Base-by-base conservation (phyloP, 2,329 filamentous ascomycete genomes). In the Periconia sp. region DNA sequence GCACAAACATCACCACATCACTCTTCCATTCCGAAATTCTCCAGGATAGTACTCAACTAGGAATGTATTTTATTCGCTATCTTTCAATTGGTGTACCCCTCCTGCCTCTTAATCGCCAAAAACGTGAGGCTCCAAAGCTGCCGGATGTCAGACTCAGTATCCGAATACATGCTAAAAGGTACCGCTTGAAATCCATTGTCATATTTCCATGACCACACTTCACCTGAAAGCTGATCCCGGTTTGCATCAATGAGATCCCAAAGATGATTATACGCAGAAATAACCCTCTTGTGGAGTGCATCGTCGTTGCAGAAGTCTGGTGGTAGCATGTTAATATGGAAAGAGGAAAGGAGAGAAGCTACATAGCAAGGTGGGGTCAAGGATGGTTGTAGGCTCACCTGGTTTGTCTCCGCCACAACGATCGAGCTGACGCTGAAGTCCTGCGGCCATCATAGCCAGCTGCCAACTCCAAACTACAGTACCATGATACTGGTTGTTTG, bases 391-490 rank as follows among this genome's bases (percentile, higher is more conserved):
- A 35, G 20, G 17, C 49, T 51, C 45, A 42, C 18, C 18, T 27
- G 41, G 40, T 53, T 49, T 48, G 41, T 52, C 60, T 17, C 62
- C 60, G 6, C 45, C 45, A 64, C 84, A 88, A 1, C 84, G 76
- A 1, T 64, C 77, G 6, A 88, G 75, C 59, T 88, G 85, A 2
- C 77, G 69, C 52, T 85, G 79, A 0, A 88, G 68, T 0, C 85
- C 85, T 10, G 78, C 79, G 0, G 82, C 85, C 81, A 87, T 85
- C 79, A 88, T 85, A 0, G 84, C 79, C 3, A 87, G 72, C 50
- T 83, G 85, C 84, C 84, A 88, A 43, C 78, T 80, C 85, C 84
- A 88, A 1, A 88, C 76, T 0, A 89, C 85, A 0, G 85, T 85
- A 0, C 84, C 85, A 52, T 88, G 85, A 58, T 85, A 88, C 0